Evolutionary conservation across 768 basidiomycete species (phyloP).

Genomic region (Asterophora lycoperdoides): DNA sequence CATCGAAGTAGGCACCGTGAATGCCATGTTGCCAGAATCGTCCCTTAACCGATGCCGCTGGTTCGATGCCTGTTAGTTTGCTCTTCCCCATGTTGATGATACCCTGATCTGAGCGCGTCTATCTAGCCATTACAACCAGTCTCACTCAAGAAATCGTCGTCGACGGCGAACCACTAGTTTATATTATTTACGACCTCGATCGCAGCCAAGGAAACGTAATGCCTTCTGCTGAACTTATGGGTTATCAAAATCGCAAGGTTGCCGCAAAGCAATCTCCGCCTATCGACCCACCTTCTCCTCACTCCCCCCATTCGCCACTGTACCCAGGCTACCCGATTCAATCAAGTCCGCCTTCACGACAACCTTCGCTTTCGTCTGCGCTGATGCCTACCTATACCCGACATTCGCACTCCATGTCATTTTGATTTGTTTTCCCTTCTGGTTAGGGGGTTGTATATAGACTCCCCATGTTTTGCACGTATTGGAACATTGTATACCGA

Average conservation of each 20-base stretch:
- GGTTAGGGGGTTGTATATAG: slow-evolving; percentile 6
- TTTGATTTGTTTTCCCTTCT: slow-evolving; percentile 4
- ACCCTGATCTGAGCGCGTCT: slow-evolving; percentile 24
- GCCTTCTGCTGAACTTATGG: slow-evolving; percentile 60
- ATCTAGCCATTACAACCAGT: slow-evolving; percentile 44
- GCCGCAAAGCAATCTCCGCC: slow-evolving; percentile 6
- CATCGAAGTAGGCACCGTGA: slow-evolving; percentile 45
- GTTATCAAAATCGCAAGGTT: slow-evolving; percentile 36
- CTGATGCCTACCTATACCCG: slow-evolving; percentile 30
- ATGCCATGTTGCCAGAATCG: slow-evolving; percentile 64
- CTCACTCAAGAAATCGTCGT: slow-evolving; percentile 69
- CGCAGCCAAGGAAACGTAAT: slow-evolving; percentile 44
- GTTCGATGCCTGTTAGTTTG: slow-evolving; percentile 59
- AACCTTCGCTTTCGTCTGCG: slow-evolving; percentile 40
- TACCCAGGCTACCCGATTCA: slow-evolving; percentile 9
- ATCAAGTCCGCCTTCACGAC: slow-evolving; percentile 23
- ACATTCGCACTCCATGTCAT: slow-evolving; percentile 6
- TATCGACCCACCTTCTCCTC: background rate
- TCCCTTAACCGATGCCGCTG: slow-evolving; percentile 62
- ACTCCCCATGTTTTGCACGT: slow-evolving; percentile 2
- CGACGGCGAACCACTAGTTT: slow-evolving; percentile 59
- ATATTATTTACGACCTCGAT: slow-evolving; percentile 66
- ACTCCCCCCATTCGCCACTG: slow-evolving; percentile 10
- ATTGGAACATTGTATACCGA: slow-evolving; percentile 1
- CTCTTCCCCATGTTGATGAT: slow-evolving; percentile 10